A percentile compares a stretch with the other conserved stretches of the same genome.
phyloP scores from a whole-genome alignment of 305 asterid species.

The Coffea humblotiana region DNA sequence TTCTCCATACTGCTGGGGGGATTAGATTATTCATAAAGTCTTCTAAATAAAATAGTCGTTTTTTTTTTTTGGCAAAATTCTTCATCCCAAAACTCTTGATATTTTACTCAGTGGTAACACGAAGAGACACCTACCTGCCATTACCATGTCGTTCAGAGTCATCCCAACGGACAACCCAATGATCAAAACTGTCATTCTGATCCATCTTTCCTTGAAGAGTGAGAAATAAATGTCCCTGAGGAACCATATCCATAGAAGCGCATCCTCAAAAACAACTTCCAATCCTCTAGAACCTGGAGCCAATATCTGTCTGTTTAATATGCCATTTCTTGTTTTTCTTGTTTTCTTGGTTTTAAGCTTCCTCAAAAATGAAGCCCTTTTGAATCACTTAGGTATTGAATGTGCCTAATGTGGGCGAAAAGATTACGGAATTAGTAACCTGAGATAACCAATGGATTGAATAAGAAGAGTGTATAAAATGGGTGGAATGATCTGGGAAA shows the following conservation, averaged over 20 bases:
- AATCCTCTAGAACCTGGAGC: neutral
- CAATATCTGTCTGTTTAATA: no score
- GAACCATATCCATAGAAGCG: conserved; percentile 18
- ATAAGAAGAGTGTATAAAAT: conserved; percentile 34
- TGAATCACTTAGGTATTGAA: no score
- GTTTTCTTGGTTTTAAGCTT: no score
- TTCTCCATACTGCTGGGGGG: no score
- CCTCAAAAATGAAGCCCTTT: no score
- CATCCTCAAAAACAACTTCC: conserved; percentile 1
- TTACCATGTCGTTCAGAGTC: conserved; percentile 17
- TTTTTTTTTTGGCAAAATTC: no score
- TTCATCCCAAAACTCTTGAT: no score
- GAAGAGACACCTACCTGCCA: conserved; percentile 9
- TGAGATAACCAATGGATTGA: conserved; percentile 51
- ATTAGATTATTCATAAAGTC: no score
- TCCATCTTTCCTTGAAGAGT: conserved; percentile 7
- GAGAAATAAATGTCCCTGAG: conserved; percentile 20
- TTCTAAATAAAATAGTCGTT: no score
- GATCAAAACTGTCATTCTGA: conserved; percentile 3
- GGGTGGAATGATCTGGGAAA: conserved; percentile 28
- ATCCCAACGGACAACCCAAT: neutral
- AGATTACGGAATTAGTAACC: conserved; percentile 9
- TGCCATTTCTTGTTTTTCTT: no score
- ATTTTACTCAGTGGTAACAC: no score
- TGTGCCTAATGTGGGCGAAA: neutral